Evolutionary conservation across 1,139 yeast genomes (phyloP).

Genomic region (Torulaspora globosa): DNA sequence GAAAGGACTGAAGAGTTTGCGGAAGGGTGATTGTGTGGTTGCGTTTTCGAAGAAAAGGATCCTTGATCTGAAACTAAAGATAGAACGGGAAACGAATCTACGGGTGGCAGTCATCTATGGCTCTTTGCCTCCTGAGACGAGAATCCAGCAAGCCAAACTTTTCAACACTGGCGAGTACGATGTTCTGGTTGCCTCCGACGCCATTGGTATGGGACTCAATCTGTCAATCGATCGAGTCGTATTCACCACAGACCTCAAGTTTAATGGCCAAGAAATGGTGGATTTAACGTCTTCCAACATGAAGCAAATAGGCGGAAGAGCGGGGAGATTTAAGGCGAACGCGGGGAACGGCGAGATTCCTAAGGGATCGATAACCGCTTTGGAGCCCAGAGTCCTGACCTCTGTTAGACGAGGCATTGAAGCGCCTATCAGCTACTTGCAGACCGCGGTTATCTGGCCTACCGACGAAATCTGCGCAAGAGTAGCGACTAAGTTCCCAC

Average conservation of each 20-base stretch:
- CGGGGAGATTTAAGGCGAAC: conserved; percentile 64
- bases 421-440: conserved; percentile 45
- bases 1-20: conserved; percentile 39
- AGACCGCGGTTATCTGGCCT: conserved; percentile 67
- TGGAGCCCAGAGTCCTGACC: conserved; percentile 43
- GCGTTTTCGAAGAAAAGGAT: conserved; percentile 77
- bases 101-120: conserved; percentile 93
- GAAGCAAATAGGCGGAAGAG: conserved; percentile 95
- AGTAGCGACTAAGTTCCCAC: conserved; percentile 45
- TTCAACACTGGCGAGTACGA: conserved; percentile 77
- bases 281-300: conserved; percentile 59
- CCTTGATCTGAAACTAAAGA: conserved; percentile 57
- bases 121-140: conserved; percentile 91
- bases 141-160: conserved; percentile 74
- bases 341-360: conserved; percentile 28
- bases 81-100: conserved; percentile 56
- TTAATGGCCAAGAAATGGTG: conserved; percentile 55
- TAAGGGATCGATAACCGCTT: conserved; percentile 59
- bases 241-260: conserved; percentile 65
- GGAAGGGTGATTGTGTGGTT: conserved; percentile 83
- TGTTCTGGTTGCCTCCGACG: conserved; percentile 88
- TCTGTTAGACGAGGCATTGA: conserved; percentile 46
- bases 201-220: conserved; percentile 96
- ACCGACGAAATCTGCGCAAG: conserved; percentile 52
- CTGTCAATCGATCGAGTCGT: conserved; percentile 75